Base-by-base conservation (phyloP, 257 asterid species). In the Parsonsia alboflavescens region DNA sequence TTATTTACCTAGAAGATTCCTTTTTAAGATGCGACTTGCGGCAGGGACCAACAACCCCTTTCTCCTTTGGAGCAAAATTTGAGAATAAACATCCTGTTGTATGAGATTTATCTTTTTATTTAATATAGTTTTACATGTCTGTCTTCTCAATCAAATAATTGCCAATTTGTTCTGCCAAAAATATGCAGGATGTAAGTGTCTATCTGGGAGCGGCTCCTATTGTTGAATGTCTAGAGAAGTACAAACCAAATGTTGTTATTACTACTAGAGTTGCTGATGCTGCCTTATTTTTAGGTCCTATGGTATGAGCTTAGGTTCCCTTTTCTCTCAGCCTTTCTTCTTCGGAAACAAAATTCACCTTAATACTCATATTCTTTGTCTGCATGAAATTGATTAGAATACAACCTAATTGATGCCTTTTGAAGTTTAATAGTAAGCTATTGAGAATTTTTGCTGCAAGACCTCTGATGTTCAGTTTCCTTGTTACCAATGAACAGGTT, bases 191-290 rank as follows among this genome's bases (percentile, higher is more conserved):
- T 73, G 86, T 73, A 42, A 95, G 97, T 44, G 96, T 92, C 76
- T 95, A 95, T 87, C 88, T 95, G 62, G 99, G 98, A 75, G 98
- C 99, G 82, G 89, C 97, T 83, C 98, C 99, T 39, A 89, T 95
- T 68, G 98, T 88, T 75, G 93, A 89, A 76, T 95, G 99, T 76
- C 85, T 95, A 58, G 96, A 88, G 89, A 88, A 85, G 76, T 83
- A 83, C 84, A 70, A 77, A 72, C 97, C 96, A 52, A 85, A 92
- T 87, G 89, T 95, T 78, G 80, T 95, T 78, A 87, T 95, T 74
- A 92, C 99, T 79, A 89, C 99, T 79, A 87, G 99, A 68, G 97
- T 92, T 82, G 99, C 99, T 9, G 99, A 95, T 88, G 99, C 99
- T 70, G 80, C 99, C 78, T 83, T 95, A 75, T 95, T 95, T 85